These are phyloP conservation scores for Nothophaeocryptopus gaeumannii DNA, from an alignment of 2,329 filamentous ascomycete genomes.

Conservation along the genomic window DNA sequence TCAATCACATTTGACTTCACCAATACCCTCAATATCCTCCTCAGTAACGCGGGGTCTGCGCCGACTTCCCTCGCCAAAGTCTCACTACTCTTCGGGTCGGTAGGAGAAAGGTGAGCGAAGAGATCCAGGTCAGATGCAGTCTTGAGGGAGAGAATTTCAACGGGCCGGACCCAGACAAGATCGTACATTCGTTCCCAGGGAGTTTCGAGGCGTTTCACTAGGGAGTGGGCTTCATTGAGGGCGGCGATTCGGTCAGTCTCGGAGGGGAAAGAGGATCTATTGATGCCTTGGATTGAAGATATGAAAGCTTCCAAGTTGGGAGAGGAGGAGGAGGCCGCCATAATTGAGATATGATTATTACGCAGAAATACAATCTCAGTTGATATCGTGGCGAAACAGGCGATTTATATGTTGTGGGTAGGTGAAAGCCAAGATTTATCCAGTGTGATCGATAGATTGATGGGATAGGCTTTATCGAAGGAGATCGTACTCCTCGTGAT, in stretches of 20 bases:
- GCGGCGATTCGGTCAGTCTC: conserved; percentile 7
- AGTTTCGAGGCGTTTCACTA: conserved; percentile 14
- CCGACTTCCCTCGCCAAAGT: conserved; percentile 8
- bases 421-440: too few relatives aligned
- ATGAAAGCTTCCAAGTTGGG: background rate
- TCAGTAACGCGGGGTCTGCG: conserved; percentile 15
- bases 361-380: too few relatives aligned
- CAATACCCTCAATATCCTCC: conserved; percentile 14
- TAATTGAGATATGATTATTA: background rate
- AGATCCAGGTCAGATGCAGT: conserved; percentile 12
- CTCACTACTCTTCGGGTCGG: background rate
- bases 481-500: too few relatives aligned
- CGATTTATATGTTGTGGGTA: too few relatives aligned
- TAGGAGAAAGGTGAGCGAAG: conserved; percentile 6
- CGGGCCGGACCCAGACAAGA: conserved; percentile 11
- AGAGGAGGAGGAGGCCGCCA: background rate
- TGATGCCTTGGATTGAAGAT: background rate
- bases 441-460: too few relatives aligned
- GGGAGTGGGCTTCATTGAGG: conserved; percentile 11
- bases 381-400: too few relatives aligned
- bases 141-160: conserved; percentile 6
- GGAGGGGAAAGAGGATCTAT: conserved; percentile 11
- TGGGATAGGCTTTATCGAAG: too few relatives aligned
- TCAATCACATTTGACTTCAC: conserved; percentile 9
- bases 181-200: conserved; percentile 20